phyloP scores from a whole-genome alignment of 768 basidiomycete species.

The Trametes gibbosa region DNA sequence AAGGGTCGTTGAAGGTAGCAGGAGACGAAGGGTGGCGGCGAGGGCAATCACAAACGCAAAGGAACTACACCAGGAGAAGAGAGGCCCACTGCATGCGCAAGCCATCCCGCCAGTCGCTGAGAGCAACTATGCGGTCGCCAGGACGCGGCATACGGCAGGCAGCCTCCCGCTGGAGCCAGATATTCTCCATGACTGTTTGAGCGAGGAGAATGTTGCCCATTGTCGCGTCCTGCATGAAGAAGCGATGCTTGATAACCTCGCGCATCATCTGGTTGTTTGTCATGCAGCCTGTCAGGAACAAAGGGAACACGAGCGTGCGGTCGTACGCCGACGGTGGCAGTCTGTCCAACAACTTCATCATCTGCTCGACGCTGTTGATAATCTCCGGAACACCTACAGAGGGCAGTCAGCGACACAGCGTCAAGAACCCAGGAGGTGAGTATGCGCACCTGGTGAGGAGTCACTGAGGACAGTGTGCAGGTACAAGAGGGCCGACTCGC shows the following conservation, averaged over 20 bases:
- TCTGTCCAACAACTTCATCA: conserved; percentile 52
- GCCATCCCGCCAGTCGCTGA: conserved; percentile 28
- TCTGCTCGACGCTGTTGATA: conserved; percentile 48
- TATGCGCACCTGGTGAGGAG: conserved; percentile 59
- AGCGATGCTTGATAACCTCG: conserved; percentile 35
- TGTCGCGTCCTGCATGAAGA: conserved; percentile 22
- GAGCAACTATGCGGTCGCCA: conserved; percentile 5
- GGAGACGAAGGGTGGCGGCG: background rate
- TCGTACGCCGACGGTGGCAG: conserved; percentile 60
- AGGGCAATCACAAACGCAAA: too few species aligned
- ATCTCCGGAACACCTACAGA: conserved; percentile 70
- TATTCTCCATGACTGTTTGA: conserved; percentile 23
- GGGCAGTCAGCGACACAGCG: background rate
- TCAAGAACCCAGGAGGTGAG: background rate
- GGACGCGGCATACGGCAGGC: conserved; percentile 2
- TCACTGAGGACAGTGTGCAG: conserved; percentile 71
- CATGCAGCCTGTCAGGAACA: conserved; percentile 72
- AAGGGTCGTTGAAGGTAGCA: background rate
- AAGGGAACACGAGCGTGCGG: conserved; percentile 67
- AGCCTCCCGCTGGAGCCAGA: conserved; percentile 21
- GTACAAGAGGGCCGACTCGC: conserved; percentile 64
- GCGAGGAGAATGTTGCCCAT: conserved; percentile 26
- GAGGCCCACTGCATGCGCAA: conserved; percentile 25
- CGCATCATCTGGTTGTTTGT: conserved; percentile 50
- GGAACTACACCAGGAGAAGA: conserved; percentile 19